Base-by-base conservation (phyloP, 805 yeast species). In the Sugiyamaella floridensis region DNA sequence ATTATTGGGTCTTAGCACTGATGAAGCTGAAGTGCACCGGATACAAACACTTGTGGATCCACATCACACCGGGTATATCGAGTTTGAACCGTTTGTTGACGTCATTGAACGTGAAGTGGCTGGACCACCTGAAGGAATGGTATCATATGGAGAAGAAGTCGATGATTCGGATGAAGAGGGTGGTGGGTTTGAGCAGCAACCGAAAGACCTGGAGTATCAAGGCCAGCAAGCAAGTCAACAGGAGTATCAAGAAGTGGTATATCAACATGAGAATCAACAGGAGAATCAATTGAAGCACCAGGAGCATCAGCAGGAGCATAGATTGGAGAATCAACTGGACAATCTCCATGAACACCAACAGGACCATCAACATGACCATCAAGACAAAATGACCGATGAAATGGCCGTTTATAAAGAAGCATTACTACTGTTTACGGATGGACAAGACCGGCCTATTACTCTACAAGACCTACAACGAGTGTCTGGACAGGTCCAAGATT, bases 1-100 rank as follows among this genome's bases (percentile, higher is more conserved):
- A 8, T 59, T 60, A 7, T 59, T 66, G 10, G 69, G 65, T 11
- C 48, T 69, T 11, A 54, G 56, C n/a, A 51, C 55, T 5, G 50
- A 50, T 10, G 57, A 55, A 26, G n/a, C n/a, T 14, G 12, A 32
- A 4, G 37, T 32, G 8, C 4, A 45, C 61, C 41, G 57, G 45
- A 2, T 43, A 16, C 1, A 16, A 47, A 34, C 50, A 14, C 58
- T 57, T n/a, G 55, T 60, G 58, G 67, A 60, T 49, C 61, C 63
- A 5, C 50, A 55, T 6, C n/a, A 29, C 2, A 37, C 52, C 10
- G 72, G 71, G 8, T 14, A n/a, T 8, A 59, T 68, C n/a, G 59
- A 59, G 10, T 63, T 60, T 37, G 68, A 64, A 51, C 37, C 37
- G 37, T 32, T 32, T 32, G 37, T 32, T 53, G 43, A 50, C 41